Conservation (phyloP, 2,329 filamentous ascomycete species). For the Calonectria pseudoreteaudii region DNA sequence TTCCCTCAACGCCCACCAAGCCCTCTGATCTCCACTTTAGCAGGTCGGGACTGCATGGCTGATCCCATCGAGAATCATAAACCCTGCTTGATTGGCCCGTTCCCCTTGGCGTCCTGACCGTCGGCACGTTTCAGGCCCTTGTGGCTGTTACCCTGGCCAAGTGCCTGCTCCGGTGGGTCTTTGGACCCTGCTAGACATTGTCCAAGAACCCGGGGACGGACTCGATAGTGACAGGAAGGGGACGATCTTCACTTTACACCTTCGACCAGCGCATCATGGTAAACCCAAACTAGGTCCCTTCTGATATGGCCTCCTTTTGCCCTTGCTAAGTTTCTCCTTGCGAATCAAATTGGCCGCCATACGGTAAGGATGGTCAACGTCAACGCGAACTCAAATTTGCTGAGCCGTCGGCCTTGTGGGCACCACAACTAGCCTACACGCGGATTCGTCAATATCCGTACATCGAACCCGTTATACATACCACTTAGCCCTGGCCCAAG, state of each 20-base stretch:
- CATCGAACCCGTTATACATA: neutral
- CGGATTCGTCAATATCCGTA: neutral
- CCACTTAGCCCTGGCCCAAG: slow-evolving; percentile 13
- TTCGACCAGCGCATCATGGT: slow-evolving; percentile 18
- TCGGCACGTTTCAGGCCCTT: slow-evolving; percentile 42
- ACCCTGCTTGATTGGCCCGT: slow-evolving; percentile 23
- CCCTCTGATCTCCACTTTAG: slow-evolving; percentile 20
- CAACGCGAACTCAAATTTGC: slow-evolving; percentile 4
- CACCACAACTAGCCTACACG: neutral
- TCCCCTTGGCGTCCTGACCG: slow-evolving; percentile 27
- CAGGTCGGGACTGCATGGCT: slow-evolving; percentile 17
- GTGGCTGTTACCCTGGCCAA: slow-evolving; percentile 21
- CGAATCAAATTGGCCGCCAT: neutral
- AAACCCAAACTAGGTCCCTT: neutral
- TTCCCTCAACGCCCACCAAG: slow-evolving; percentile 4
- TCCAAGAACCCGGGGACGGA: slow-evolving; percentile 16
- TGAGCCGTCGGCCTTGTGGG: neutral
- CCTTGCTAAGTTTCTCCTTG: neutral
- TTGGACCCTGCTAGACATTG: slow-evolving; percentile 14
- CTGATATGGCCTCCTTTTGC: neutral
- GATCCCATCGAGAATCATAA: slow-evolving; percentile 26
- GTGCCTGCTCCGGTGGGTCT: slow-evolving; percentile 34
- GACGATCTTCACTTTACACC: slow-evolving; percentile 12
- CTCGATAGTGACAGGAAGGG: neutral
- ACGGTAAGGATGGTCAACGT: neutral